Percentiles rank a stretch among this genome's conserved stretches.
Evolutionary conservation across 75 land plant genomes (phyloP).

Genomic region (Isoetes taiwanensis): DNA sequence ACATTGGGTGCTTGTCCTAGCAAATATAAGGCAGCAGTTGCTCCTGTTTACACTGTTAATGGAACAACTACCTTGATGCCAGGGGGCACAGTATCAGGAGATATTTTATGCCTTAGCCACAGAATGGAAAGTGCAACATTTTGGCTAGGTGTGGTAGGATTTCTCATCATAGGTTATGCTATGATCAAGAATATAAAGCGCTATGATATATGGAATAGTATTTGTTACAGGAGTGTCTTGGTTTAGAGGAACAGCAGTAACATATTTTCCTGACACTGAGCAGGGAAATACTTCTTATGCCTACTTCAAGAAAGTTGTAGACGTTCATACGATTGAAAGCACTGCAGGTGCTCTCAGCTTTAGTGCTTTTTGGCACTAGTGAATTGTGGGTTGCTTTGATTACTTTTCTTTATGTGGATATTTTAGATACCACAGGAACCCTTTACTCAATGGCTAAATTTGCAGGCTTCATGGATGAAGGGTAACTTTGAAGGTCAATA

Average conservation of each 20-base stretch:
- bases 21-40: slow-evolving; percentile 10
- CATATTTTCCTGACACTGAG: slow-evolving; percentile 14
- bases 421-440: slow-evolving; percentile 71
- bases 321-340: slow-evolving; percentile 13
- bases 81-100: slow-evolving; percentile 23
- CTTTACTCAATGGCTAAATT: slow-evolving; percentile 77
- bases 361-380: slow-evolving; percentile 22
- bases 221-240: slow-evolving; percentile 16
- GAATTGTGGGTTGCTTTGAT: slow-evolving; percentile 52
- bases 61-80: slow-evolving; percentile 20
- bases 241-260: slow-evolving; percentile 18
- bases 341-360: slow-evolving; percentile 45
- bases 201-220: slow-evolving; percentile 25
- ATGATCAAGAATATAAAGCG: slow-evolving; percentile 10
- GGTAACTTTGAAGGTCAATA: slow-evolving; percentile 72
- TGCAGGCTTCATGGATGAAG: slow-evolving; percentile 49
- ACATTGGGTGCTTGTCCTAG: slow-evolving; percentile 48
- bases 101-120: slow-evolving; percentile 9
- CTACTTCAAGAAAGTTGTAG: slow-evolving; percentile 18
- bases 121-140: slow-evolving; percentile 24
- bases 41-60: slow-evolving; percentile 19
- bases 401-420: slow-evolving; percentile 71
- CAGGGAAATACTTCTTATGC: slow-evolving; percentile 6
- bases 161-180: slow-evolving; percentile 20
- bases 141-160: slow-evolving; percentile 25